Evolutionary conservation across 176 grass and related monocot genomes (phyloP).

Genomic region (Calamus simplicifolius): DNA sequence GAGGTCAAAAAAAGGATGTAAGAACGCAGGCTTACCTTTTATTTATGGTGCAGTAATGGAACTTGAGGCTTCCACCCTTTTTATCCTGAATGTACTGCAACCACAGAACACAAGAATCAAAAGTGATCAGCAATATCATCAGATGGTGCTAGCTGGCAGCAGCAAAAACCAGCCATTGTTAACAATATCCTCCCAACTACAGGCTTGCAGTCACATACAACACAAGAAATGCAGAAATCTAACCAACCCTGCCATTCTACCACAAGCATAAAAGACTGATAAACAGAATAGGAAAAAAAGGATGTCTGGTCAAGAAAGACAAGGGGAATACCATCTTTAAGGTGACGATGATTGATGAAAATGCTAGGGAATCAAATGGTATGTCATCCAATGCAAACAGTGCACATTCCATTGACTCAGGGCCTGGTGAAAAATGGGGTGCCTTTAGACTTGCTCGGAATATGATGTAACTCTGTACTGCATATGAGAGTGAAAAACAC

Average conservation of each 20-base stretch:
- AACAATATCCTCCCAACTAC: no score
- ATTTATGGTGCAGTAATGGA: constrained; percentile 98
- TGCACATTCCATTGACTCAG: constrained; percentile 78
- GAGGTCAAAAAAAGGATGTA: neutral
- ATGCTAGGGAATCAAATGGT: constrained; percentile 92
- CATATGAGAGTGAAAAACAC: constrained; percentile 55
- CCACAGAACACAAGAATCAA: neutral
- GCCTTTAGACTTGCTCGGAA: constrained; percentile 93
- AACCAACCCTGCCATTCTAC: no score
- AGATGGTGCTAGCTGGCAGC: neutral
- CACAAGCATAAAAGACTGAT: neutral
- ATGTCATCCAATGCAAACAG: constrained; percentile 85
- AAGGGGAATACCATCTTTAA: constrained; percentile 66
- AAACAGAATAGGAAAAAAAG: neutral
- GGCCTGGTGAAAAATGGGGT: constrained; percentile 70
- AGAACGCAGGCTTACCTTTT: constrained; percentile 50
- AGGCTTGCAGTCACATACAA: no score
- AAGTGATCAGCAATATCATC: neutral
- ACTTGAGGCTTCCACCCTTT: constrained; percentile 61
- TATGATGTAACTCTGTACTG: constrained; percentile 99
- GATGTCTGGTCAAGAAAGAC: neutral
- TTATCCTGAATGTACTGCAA: constrained; percentile 87
- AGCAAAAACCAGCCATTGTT: neutral
- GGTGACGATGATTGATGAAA: constrained; percentile 95
- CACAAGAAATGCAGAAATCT: no score